Base-by-base conservation (phyloP, 495 filamentous ascomycete species). In the Podospora fimiseda region DNA sequence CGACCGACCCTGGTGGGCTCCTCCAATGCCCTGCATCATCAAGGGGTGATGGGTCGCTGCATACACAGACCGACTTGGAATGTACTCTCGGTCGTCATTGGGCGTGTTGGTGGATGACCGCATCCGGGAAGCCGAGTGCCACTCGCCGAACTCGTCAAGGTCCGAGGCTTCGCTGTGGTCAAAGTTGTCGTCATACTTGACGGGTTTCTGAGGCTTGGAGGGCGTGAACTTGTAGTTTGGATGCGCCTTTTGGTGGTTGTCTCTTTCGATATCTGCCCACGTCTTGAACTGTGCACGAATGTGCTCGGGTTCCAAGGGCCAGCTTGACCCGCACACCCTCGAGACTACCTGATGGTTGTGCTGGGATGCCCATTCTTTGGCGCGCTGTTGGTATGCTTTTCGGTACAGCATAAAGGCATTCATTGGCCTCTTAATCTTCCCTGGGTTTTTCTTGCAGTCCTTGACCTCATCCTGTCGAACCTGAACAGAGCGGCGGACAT, bases 391-490 rank as follows among this genome's bases (percentile, higher is more conserved):
- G 61, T 87, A 97, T 4, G 92, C 89, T 44, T 91, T 95, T 8
- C 94, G 86, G 66, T 98, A 98, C 21, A 98, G 78, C 88, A 98
- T 97, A 76, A 97, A 98, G 1, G 90, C 91, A 63, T 98, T 98
- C 87, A 96, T 97, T 1, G 93, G 93, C 30, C 93, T 76, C 56
- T 91, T 88, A 51, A 98, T 77, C 60, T 90, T 89, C 2, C 88
- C 88, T 9, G 73, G 74, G 23, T 88, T 84, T 60, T 84, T 81
- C 61, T 84, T 81, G 53, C 83, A 78, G 56, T 76, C 70, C 50
- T 78, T 78, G 14, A 88, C 82, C 59, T 94, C 86, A 58, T 75
- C 66, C 33, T 71, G 74, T 46, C 93, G 81, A 5, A 72, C 77
- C 41, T 88, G 82, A 2, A 74, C 68, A 8, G 86, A 73, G 43